phyloP scores from a whole-genome alignment of 495 filamentous ascomycete genomes.

The Geopyxis carbonaria region DNA sequence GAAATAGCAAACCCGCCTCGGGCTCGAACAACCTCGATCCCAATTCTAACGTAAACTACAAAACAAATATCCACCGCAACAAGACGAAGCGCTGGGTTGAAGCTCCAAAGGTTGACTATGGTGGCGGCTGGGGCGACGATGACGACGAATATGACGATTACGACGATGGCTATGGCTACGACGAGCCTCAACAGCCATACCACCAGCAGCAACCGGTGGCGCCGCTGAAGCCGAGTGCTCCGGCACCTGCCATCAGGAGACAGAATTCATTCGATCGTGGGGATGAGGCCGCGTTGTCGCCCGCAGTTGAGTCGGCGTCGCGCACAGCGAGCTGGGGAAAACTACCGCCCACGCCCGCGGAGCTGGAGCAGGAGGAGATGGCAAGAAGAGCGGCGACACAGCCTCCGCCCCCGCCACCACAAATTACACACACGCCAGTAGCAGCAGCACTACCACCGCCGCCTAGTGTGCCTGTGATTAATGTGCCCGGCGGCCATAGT shows the following conservation, averaged over 20 bases:
- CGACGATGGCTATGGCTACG: slow-evolving; percentile 45
- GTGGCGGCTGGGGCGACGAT: slow-evolving; percentile 86
- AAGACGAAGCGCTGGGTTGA: slow-evolving; percentile 94
- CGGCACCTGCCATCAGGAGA: slow-evolving; percentile 1
- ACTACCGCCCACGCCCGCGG: slow-evolving; percentile 19
- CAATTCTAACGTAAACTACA: too few species aligned
- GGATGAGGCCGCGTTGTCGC: slow-evolving; percentile 11
- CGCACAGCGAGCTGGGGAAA: too few species aligned
- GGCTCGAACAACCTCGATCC: too few species aligned
- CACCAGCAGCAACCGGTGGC: background rate
- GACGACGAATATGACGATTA: slow-evolving; percentile 66
- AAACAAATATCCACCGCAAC: slow-evolving; percentile 69
- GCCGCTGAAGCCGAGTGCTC: slow-evolving; percentile 2
- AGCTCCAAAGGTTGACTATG: slow-evolving; percentile 73
- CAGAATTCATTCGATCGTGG: slow-evolving; percentile 10
- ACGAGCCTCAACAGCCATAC: slow-evolving; percentile 8
- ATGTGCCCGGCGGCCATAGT: too few species aligned
- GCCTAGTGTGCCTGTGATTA: too few species aligned
- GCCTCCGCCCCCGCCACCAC: background rate
- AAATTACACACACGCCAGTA: background rate
- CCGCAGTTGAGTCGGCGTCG: too few species aligned
- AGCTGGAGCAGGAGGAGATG: slow-evolving; percentile 17
- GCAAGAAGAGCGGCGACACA: background rate
- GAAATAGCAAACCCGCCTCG: too few species aligned
- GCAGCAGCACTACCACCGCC: too few species aligned